Evolutionary conservation across 768 basidiomycete species (phyloP), one percentile per base, ranked within the genome.

Genomic region (Tricholomella constricta): DNA sequence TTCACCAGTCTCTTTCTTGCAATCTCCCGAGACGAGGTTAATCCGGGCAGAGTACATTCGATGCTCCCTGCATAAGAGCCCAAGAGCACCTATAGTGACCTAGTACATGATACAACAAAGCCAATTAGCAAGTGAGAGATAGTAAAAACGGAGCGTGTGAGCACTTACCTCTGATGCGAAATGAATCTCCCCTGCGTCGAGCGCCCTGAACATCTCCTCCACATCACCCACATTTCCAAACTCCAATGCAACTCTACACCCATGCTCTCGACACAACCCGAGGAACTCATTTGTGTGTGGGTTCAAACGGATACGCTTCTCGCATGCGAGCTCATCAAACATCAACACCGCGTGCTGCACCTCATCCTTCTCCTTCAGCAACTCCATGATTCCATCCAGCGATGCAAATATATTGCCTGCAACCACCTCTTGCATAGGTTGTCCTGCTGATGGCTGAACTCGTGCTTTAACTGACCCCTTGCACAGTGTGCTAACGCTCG

Each of bases 71-170:
- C 29, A 6, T 29, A 29, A 11, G 6, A 29, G 6, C 6, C 29
- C 29, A 29, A 29, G 19, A 0, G 68, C 65, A 4, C 51, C 61
- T 31, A 70, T 51, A 1, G 68, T 65, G 5, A 63, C 64, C 63
- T 69, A 64, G 12, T 35, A 52, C 55, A 59, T 51, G 57, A 58
- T 50, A 57, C 42, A 49, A 36, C 38, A 12, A n/a, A 12, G 48
- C 22, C 36, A 40, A 27, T 1, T 10, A 20, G 10, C 48, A 55
- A 6, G 6, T 6, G 11, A 58, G 19, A 15, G 26, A 37, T 15
- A 29, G 31, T n/a, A n/a, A n/a, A n/a, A n/a, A n/a, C n/a, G n/a
- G n/a, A n/a, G n/a, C n/a, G n/a, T n/a, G n/a, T n/a, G 11, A 29
- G 11, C 29, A 6, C 41, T 47, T 29, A 59, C 59, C 36, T 62